Evolutionary conservation across 2,329 filamentous ascomycete species (phyloP), one percentile per base, ranked within the genome.

Genomic region (Pyricularia sp.): DNA sequence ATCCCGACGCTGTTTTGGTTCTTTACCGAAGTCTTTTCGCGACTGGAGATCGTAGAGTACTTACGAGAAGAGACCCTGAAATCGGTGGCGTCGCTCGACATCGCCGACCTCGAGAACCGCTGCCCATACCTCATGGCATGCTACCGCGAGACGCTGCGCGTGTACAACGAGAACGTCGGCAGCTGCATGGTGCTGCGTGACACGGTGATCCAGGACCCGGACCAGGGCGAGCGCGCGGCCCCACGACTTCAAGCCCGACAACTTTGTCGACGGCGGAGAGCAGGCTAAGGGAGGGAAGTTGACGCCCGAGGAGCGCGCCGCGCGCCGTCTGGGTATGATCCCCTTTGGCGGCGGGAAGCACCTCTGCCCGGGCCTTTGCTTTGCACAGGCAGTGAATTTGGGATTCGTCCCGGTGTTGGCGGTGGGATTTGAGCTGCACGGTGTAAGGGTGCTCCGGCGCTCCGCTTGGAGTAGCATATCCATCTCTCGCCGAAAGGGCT

Each of bases 91-190:
- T 40, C 26, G 1, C 71, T 82, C n/a, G 72, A 79, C 19, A 73
- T 77, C 64, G 69, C 70, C 1, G 69, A 68, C 2, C 73, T 82
- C 10, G 74, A 76, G 35, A 69, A 74, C 1, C 65, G 71, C 6
- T 77, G 77, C 61, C 78, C 79, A 0, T 70, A 81, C 5, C 70
- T 83, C 7, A 71, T 78, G 16, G 77, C 78, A 60, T 74, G 74
- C 26, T 81, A 78, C 68, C 75, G 76, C 28, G 81, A 83, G 68
- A 75, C 74, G 0, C 70, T 82, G 65, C 78, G 81, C 8, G 65
- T 81, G 1, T 70, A 69, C 13, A 76, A 76, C 33, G 73, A 75
- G 4, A 71, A 74, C 6, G 70, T 75, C 16, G 75, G 75, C 13
- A 75, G 73, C 40, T 75, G 81, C 10, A 70, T 72, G 10, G 75